Evolutionary conservation across 2,329 filamentous ascomycete species (phyloP).

Genomic region (Coniochaeta ligniaria): DNA sequence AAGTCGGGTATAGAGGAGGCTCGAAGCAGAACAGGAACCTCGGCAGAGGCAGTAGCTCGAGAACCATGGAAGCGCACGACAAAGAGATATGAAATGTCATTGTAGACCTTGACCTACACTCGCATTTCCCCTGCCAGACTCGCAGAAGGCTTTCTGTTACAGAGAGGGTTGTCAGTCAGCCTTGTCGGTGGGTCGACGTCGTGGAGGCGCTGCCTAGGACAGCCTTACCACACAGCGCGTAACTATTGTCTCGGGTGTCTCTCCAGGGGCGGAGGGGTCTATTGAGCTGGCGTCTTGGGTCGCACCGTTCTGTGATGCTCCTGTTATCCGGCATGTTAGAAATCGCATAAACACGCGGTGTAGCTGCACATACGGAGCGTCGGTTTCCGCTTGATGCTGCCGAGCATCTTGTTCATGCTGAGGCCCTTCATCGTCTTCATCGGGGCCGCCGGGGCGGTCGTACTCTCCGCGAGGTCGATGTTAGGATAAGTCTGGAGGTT

Average conservation of each 20-base stretch:
- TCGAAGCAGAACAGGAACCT: background rate
- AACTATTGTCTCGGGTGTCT: conserved; percentile 62
- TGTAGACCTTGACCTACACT: conserved; percentile 3
- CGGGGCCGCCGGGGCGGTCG: conserved; percentile 21
- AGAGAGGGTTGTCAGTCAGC: conserved; percentile 6
- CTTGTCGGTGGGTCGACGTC: background rate
- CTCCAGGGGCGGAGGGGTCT: conserved; percentile 26
- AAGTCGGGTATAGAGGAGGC: background rate
- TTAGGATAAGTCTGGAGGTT: background rate
- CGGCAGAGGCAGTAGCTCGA: conserved; percentile 6
- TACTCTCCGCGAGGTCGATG: conserved; percentile 11
- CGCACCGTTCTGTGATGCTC: background rate
- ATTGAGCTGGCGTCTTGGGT: conserved; percentile 11
- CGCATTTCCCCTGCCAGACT: conserved; percentile 51
- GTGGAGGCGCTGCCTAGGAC: conserved; percentile 18
- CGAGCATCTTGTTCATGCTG: conserved; percentile 49
- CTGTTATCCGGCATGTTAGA: conserved; percentile 5
- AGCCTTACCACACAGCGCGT: conserved; percentile 54
- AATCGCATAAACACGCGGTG: background rate
- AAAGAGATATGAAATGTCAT: too few relatives aligned
- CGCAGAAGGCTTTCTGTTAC: conserved; percentile 70
- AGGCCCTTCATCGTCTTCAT: conserved; percentile 38
- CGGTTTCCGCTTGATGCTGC: conserved; percentile 44
- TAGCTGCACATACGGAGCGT: conserved; percentile 11
- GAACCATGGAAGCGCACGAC: too few relatives aligned